Percentiles rank a stretch among this genome's conserved stretches.
phyloP scores from a whole-genome alignment of 2,329 filamentous ascomycete genomes.

The Hypoxylon rubiginosum region DNA sequence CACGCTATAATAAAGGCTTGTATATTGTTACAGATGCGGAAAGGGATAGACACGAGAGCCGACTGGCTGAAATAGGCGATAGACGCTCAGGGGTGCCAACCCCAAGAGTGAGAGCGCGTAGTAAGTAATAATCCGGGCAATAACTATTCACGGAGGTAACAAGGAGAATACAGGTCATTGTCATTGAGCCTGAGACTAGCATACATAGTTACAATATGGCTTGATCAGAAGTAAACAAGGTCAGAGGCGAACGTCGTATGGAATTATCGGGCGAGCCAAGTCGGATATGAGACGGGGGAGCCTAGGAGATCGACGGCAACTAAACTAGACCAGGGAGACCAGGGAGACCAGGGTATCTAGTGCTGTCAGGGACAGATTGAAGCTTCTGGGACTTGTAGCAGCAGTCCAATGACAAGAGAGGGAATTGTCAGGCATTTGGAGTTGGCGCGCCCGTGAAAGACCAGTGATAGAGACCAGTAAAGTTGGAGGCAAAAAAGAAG shows the following conservation, averaged over 20 bases:
- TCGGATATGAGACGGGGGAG: conserved; percentile 31
- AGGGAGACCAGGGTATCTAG: conserved; percentile 7
- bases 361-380: conserved; percentile 43
- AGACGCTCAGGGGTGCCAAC: conserved; percentile 46
- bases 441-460: conserved; percentile 3
- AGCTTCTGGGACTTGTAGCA: conserved; percentile 26
- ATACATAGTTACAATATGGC: conserved; percentile 22
- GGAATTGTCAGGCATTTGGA: conserved; percentile 35
- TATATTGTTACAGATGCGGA: conserved; percentile 44
- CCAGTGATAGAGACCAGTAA: conserved; percentile 9
- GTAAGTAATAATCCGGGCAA: conserved; percentile 36
- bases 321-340: conserved; percentile 35
- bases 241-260: conserved; percentile 22
- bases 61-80: conserved; percentile 50
- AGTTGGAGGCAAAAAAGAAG: conserved; percentile 26
- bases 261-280: conserved; percentile 32
- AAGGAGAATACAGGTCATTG: conserved; percentile 23
- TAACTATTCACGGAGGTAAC: conserved; percentile 44
- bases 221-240: conserved; percentile 19
- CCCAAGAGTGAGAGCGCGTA: conserved; percentile 29
- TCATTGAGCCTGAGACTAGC: conserved; percentile 41
- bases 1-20: conserved; percentile 44
- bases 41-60: conserved; percentile 43
- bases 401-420: conserved; percentile 30
- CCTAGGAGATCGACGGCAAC: conserved; percentile 33